Base-by-base conservation (phyloP, 257 asterid species). In the Petunia axillaris region DNA sequence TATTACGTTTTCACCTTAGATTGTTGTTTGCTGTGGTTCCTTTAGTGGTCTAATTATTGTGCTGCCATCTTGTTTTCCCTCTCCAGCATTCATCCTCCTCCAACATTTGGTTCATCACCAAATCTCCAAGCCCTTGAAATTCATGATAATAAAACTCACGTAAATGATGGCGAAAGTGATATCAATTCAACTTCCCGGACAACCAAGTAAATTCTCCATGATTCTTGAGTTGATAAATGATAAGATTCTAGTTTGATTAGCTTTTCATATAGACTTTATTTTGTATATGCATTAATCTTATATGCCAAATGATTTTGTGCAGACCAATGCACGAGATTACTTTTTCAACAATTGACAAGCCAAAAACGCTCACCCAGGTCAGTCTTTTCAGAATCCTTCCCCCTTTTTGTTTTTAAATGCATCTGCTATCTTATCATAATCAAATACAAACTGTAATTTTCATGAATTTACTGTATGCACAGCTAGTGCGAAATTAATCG, bases 241-340 rank as follows among this genome's bases (percentile, higher is more conserved):
- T 71, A 48, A 35, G 46, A 50, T 35, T 52, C 46, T 73, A 48
- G 60, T 48, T 71, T 71, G 43, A 35, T 6, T 71, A 35, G 44
- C 62, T 73, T 73, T 73, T 40, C 57, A 48, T 73, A 35, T 6
- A 2, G 46, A 73, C 44, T 73, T 53, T 73, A 11, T 73, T 71
- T 71, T 4, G 59, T 73, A 11, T 73, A 48, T 57, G 60, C 77
- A 48, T 7, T 48, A 10, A 16, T 73, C 78, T 73, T 50, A 73
- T 50, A 35, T 10, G 62, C 62, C 35, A 75, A 53, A 9, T 81
- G 57, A 75, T 16, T 64, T 86, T 77, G 60, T 82, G 85, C 85
- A 88, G 91, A 87, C 86, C 88, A 57, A 86, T 87, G 90, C 91
- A 88, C 15, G 91, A 88, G 87, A 82, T 88, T 58, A 85, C 90